A percentile compares a stretch with the other conserved stretches of the same genome.
Conservation (phyloP, 2,329 filamentous ascomycete genomes). For the Fusarium phyllophilum region DNA sequence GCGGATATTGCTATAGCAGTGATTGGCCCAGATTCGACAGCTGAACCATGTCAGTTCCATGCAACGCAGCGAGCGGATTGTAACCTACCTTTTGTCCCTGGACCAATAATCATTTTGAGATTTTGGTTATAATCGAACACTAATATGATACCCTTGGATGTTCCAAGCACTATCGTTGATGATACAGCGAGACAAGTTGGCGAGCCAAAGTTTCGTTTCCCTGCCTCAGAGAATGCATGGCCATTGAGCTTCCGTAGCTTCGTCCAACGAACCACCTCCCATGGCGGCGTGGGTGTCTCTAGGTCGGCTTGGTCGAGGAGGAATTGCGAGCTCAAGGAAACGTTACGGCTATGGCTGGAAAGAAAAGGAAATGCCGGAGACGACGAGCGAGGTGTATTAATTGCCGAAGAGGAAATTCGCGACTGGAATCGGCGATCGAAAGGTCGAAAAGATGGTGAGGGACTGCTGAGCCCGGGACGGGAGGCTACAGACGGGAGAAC, state of each 20-base stretch:
- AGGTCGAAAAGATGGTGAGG: conserved; percentile 85
- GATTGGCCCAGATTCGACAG: conserved; percentile 88
- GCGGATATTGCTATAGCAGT: conserved; percentile 91
- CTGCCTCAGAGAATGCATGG: conserved; percentile 91
- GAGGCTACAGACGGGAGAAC: conserved; percentile 75
- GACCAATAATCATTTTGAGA: conserved; percentile 91
- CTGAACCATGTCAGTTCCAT: conserved; percentile 58
- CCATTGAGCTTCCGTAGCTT: conserved; percentile 88
- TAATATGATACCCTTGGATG: conserved; percentile 91
- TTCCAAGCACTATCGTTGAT: conserved; percentile 88
- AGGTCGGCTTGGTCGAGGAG: conserved; percentile 69
- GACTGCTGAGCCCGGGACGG: conserved; percentile 71
- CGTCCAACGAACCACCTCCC: conserved; percentile 98
- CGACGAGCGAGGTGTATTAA: conserved; percentile 71
- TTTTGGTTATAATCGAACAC: conserved; percentile 98
- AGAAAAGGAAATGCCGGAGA: conserved; percentile 85
- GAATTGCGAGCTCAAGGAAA: conserved; percentile 79
- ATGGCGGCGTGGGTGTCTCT: conserved; percentile 81
- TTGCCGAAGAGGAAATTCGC: conserved; percentile 70
- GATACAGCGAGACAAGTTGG: conserved; percentile 92
- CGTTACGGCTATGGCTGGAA: conserved; percentile 80
- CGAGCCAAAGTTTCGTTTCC: conserved; percentile 89
- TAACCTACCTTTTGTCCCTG: conserved; percentile 82
- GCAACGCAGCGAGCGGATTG: neutral
- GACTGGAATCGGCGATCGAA: conserved; percentile 97